phyloP scores from a whole-genome alignment of 441 rosid genomes.

The Corymbia citriodora region DNA sequence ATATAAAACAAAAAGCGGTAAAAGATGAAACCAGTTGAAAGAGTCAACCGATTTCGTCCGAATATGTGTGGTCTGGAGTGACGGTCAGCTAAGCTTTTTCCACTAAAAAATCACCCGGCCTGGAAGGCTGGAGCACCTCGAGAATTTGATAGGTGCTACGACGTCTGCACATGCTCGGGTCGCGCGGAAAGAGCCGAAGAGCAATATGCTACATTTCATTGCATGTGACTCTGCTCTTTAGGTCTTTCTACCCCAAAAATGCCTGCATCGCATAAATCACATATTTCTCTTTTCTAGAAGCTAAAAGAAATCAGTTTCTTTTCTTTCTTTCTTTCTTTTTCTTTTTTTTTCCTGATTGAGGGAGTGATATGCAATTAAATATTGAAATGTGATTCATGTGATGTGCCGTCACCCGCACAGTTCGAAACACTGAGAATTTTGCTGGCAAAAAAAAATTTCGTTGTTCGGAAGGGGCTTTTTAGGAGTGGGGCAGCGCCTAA shows the following conservation, averaged over 20 bases:
- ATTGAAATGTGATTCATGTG: fast-evolving
- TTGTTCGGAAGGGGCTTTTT: too few relatives aligned
- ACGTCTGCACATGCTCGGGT: not conserved
- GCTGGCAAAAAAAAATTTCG: too few relatives aligned
- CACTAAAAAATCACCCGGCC: not conserved
- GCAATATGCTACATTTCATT: not conserved
- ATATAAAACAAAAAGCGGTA: too few relatives aligned
- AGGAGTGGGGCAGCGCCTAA: too few relatives aligned
- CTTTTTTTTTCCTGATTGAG: too few relatives aligned
- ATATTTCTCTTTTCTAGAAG: not conserved
- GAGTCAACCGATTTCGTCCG: too few relatives aligned
- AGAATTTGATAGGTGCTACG: not conserved
- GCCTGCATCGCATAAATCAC: not conserved
- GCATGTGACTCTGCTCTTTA: not conserved
- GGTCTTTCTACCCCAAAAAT: not conserved
- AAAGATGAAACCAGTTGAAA: too few relatives aligned
- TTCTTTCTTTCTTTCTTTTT: too few relatives aligned
- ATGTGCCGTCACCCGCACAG: too few relatives aligned
- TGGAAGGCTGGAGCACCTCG: not conserved
- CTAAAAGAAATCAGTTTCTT: not conserved
- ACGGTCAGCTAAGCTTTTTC: too few relatives aligned
- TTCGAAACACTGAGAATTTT: too few relatives aligned
- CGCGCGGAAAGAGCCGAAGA: fast-evolving
- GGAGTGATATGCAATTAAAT: fast-evolving
- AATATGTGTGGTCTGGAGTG: too few relatives aligned